A percentile compares a stretch with the other conserved stretches of the same genome.
Evolutionary conservation across 2,329 filamentous ascomycete genomes (phyloP).

Genomic region (Monilinia fructigena): DNA sequence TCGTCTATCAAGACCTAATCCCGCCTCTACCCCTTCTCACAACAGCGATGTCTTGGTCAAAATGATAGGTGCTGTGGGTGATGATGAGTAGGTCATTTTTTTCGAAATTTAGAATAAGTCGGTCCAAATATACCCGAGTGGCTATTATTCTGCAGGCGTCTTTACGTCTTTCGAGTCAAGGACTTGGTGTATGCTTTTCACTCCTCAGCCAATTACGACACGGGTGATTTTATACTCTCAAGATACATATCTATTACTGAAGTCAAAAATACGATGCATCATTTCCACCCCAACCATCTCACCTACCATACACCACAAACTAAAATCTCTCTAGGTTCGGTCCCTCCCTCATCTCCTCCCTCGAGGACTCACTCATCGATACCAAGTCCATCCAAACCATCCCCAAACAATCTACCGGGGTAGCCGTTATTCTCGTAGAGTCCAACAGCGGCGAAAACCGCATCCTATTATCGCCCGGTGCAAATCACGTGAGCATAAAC

Average conservation of each 20-base stretch:
- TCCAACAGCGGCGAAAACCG: constrained; percentile 71
- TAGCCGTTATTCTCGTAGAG: constrained; percentile 76
- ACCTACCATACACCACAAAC: constrained; percentile 24
- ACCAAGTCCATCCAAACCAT: constrained; percentile 51
- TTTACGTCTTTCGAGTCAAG: neutral
- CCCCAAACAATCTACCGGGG: constrained; percentile 57
- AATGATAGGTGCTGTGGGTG: constrained; percentile 73
- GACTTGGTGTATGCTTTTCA: neutral
- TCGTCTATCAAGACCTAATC: constrained; percentile 66
- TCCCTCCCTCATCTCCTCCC: constrained; percentile 54
- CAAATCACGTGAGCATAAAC: constrained; percentile 51
- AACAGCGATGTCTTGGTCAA: constrained; percentile 48
- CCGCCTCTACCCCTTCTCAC: constrained; percentile 28
- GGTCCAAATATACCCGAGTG: neutral
- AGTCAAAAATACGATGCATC: neutral
- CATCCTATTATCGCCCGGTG: constrained; percentile 71
- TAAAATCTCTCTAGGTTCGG: constrained; percentile 59
- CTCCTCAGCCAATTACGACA: no score
- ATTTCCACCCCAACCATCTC: neutral
- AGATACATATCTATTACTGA: no score
- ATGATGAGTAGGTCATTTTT: constrained; percentile 13
- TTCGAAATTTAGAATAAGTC: neutral
- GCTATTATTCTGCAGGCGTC: neutral
- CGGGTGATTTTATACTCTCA: neutral
- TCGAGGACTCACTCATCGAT: constrained; percentile 62